These are phyloP conservation scores for Chlamydomonas schloesseri DNA, from an alignment of 139 green algal species.

Conservation along the genomic window DNA sequence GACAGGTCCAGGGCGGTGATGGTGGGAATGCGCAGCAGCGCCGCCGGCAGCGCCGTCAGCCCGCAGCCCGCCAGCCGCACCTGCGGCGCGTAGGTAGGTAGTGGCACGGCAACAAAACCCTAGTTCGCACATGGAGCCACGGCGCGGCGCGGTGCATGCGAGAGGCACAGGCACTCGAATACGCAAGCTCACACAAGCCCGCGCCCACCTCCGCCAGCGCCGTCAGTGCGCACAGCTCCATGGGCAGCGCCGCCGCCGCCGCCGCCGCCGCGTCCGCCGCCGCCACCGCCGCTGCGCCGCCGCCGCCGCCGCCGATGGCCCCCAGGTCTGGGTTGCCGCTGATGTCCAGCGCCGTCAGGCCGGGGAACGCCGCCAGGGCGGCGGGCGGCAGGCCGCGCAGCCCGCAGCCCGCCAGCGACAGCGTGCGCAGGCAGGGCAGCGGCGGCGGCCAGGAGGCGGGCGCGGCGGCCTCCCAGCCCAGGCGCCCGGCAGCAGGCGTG, in stretches of 20 bases:
- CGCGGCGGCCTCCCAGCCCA: neutral
- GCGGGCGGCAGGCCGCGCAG: neutral
- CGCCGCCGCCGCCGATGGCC: too few species aligned
- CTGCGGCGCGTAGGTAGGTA: too few species aligned
- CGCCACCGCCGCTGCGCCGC: too few species aligned
- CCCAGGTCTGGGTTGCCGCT: neutral
- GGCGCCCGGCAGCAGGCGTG: neutral
- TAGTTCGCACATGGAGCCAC: too few species aligned
- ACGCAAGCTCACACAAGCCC: too few species aligned
- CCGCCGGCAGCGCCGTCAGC: conserved; percentile 2
- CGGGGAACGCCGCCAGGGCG: neutral
- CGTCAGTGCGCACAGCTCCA: neutral
- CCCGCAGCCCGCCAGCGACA: conserved; percentile 10
- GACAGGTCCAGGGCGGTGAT: conserved; percentile 28
- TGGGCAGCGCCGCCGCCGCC: neutral
- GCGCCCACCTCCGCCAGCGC: neutral
- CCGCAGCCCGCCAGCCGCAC: conserved; percentile 22
- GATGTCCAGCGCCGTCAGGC: neutral
- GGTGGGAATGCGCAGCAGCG: neutral
- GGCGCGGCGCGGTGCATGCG: too few species aligned
- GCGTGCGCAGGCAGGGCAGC: neutral
- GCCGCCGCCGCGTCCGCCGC: neutral
- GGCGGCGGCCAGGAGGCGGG: neutral
- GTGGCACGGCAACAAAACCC: too few species aligned
- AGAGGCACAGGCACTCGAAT: too few species aligned